Evolutionary conservation across 331 rosid species (phyloP).

Genomic region (Pyrus hybrid): DNA sequence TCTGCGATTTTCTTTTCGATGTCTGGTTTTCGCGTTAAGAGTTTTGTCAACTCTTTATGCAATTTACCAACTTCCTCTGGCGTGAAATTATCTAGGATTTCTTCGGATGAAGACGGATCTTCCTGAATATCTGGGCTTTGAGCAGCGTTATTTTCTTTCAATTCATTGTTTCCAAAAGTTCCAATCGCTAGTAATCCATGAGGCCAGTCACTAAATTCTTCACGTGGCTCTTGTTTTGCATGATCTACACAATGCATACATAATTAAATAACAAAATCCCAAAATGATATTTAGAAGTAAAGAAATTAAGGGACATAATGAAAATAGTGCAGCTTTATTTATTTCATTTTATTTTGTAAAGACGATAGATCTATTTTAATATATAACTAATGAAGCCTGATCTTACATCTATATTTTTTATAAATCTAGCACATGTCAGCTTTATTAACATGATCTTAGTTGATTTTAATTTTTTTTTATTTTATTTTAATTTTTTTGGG

Average conservation of each 20-base stretch:
- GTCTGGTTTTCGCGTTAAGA: constrained; percentile 59
- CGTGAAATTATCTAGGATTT: constrained; percentile 53
- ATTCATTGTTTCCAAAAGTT: constrained; percentile 76
- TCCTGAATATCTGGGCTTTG: constrained; percentile 32
- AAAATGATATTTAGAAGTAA: neutral
- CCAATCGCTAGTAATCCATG: constrained; percentile 86
- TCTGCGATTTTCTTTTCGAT: constrained; percentile 60
- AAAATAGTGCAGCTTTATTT: neutral
- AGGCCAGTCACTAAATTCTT: constrained; percentile 95
- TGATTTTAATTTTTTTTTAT: too few relatives aligned
- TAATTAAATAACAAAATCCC: neutral
- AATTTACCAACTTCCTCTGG: constrained; percentile 90
- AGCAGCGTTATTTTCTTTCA: constrained; percentile 26
- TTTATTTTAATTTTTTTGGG: too few relatives aligned
- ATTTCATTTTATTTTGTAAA: neutral
- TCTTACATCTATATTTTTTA: too few relatives aligned
- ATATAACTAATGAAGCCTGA: neutral
- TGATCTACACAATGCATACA: constrained; percentile 28
- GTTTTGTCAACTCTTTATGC: constrained; percentile 71
- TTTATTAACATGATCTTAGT: neutral
- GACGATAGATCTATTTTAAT: neutral
- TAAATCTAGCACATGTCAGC: neutral
- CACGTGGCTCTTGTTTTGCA: constrained; percentile 70
- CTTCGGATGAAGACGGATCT: constrained; percentile 57
- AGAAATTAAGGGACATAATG: neutral